Conservation (phyloP, 495 filamentous ascomycete genomes). For the Jackrogersella multiformis region DNA sequence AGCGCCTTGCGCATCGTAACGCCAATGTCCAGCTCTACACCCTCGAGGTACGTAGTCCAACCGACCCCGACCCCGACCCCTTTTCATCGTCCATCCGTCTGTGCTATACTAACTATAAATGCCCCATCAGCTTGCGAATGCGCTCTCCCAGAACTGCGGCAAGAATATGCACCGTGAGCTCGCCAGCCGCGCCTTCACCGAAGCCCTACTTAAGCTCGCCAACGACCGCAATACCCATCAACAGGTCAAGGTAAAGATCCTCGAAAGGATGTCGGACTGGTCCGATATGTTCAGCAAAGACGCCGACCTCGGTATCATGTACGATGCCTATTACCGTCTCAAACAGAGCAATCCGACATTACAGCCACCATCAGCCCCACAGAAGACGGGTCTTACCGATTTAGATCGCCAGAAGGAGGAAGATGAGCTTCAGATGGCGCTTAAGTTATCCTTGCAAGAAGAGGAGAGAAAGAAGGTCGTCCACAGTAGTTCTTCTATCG, state of each 20-base stretch:
- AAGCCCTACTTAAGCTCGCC: slow-evolving; percentile 89
- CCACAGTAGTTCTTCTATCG: slow-evolving; percentile 26
- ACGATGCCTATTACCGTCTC: slow-evolving; percentile 89
- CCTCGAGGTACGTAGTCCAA: slow-evolving; percentile 72
- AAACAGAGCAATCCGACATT: slow-evolving; percentile 88
- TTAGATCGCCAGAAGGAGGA: slow-evolving; percentile 94
- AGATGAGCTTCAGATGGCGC: slow-evolving; percentile 95
- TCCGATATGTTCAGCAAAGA: slow-evolving; percentile 90
- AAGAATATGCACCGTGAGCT: slow-evolving; percentile 91
- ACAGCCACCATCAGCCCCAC: slow-evolving; percentile 90
- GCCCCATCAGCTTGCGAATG: slow-evolving; percentile 76
- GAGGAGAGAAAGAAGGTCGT: slow-evolving; percentile 63
- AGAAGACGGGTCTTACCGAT: slow-evolving; percentile 89
- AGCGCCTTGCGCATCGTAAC: slow-evolving; percentile 94
- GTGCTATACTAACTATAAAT: slow-evolving; percentile 1
- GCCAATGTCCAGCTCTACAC: slow-evolving; percentile 99
- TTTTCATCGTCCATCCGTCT: not conserved
- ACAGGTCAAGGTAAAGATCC: slow-evolving; percentile 95
- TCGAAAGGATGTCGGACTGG: slow-evolving; percentile 97
- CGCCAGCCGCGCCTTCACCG: slow-evolving; percentile 93
- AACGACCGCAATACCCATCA: slow-evolving; percentile 94
- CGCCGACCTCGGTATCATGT: slow-evolving; percentile 96
- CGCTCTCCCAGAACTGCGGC: slow-evolving; percentile 94
- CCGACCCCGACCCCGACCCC: not conserved
- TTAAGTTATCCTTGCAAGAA: slow-evolving; percentile 91